Evolutionary conservation across 495 filamentous ascomycete genomes (phyloP).

Genomic region (Penicillium soppii): DNA sequence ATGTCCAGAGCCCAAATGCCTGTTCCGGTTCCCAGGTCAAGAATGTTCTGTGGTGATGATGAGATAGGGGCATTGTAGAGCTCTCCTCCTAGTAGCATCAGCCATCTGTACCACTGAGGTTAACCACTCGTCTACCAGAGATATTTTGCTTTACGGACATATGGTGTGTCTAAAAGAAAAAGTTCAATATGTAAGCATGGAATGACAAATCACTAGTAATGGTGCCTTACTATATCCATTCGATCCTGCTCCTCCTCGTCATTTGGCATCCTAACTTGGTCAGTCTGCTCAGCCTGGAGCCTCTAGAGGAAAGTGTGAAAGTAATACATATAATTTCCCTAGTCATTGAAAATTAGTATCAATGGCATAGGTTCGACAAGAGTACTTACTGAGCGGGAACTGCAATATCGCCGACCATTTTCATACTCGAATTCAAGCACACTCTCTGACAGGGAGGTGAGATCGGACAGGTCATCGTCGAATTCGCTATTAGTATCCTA

Average conservation of each 20-base stretch:
- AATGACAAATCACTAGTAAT: neutral
- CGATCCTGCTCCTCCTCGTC: conserved; percentile 63
- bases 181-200: neutral
- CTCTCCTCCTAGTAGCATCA: conserved; percentile 41
- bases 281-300: neutral
- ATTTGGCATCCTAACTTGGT: conserved; percentile 44
- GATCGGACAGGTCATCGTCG: conserved; percentile 6
- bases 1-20: conserved; percentile 65
- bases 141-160: conserved; percentile 5
- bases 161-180: conserved; percentile 9
- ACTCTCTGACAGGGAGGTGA: conserved; percentile 25
- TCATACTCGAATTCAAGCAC: conserved; percentile 42
- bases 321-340: conserved; percentile 19
- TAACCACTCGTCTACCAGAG: neutral
- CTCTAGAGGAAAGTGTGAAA: neutral
- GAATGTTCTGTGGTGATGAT: conserved; percentile 47
- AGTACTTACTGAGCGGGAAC: conserved; percentile 51
- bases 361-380: neutral
- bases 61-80: conserved; percentile 55
- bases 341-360: neutral
- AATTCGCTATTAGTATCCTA: neutral
- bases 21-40: conserved; percentile 66
- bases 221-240: conserved; percentile 60
- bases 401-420: conserved; percentile 66
- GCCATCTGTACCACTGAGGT: conserved; percentile 21